A percentile compares a stretch with the other conserved stretches of the same genome.
Evolutionary conservation across 1,139 yeast genomes (phyloP).

Genomic region (Kluyveromyces sp.): DNA sequence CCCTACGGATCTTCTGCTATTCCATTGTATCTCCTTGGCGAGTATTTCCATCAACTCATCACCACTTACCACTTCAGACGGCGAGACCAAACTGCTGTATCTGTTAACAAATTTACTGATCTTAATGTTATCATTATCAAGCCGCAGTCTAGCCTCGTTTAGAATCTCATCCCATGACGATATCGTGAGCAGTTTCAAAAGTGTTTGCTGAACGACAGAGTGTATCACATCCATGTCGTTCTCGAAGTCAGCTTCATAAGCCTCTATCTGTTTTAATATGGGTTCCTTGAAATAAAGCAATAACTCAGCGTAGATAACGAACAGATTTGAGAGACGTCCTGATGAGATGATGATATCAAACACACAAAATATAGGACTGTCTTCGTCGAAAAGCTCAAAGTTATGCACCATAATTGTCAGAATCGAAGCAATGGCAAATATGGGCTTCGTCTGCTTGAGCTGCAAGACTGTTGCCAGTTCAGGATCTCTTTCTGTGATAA

Average conservation of each 20-base stretch:
- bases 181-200: conserved; percentile 14
- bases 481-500: conserved; percentile 47
- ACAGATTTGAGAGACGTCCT: conserved; percentile 26
- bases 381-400: conserved; percentile 14
- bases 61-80: conserved; percentile 3
- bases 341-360: conserved; percentile 27
- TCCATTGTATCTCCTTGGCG: conserved; percentile 15
- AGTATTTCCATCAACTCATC: conserved; percentile 11
- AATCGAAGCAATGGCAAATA: conserved; percentile 66
- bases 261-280: conserved; percentile 18
- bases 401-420: conserved; percentile 80
- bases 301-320: conserved; percentile 24
- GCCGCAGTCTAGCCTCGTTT: conserved; percentile 12
- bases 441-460: conserved; percentile 44
- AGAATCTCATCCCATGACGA: conserved; percentile 19
- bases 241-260: conserved; percentile 22
- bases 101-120: conserved; percentile 15
- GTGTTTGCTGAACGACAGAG: conserved; percentile 25
- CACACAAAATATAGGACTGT: conserved; percentile 21
- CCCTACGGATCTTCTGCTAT: conserved; percentile 9
- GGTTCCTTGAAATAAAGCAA: conserved; percentile 17
- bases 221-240: conserved; percentile 27
- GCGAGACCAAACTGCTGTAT: conserved; percentile 22
- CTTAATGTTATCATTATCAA: conserved; percentile 1
- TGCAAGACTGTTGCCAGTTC: conserved; percentile 45